Evolutionary conservation across 176 grass and related monocot species (phyloP).

Genomic region (Oryza glumipatula): DNA sequence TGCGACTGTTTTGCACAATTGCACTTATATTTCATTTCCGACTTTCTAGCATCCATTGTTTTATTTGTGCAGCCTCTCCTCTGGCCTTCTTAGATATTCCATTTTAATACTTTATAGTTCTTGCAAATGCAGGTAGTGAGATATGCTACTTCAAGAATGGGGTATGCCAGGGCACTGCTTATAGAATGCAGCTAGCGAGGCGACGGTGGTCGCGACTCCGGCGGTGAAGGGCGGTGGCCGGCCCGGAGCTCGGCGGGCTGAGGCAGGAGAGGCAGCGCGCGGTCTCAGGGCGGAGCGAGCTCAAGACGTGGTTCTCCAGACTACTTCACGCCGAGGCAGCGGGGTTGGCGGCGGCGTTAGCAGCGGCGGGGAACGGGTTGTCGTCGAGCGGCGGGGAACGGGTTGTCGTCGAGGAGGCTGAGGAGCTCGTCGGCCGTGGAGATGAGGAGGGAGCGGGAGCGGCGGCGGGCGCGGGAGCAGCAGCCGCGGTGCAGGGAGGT

Average conservation of each 20-base stretch:
- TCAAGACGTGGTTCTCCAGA: no score
- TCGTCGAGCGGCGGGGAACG: neutral
- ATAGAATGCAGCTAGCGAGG: no score
- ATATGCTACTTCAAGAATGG: conserved; percentile 93
- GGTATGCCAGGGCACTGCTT: conserved; percentile 72
- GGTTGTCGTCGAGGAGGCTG: neutral
- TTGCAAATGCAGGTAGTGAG: conserved; percentile 70
- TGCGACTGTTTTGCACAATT: conserved; percentile 20
- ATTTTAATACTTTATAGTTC: neutral
- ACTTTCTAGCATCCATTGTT: neutral
- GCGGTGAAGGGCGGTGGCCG: no score
- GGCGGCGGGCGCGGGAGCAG: conserved; percentile 25
- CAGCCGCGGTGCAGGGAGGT: conserved; percentile 56
- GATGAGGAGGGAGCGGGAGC: conserved; percentile 19
- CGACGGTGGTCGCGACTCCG: no score
- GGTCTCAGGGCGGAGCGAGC: no score
- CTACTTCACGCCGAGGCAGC: no score
- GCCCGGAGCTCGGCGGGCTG: no score
- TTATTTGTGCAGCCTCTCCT: conserved; percentile 8
- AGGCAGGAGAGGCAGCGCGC: no score
- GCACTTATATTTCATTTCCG: neutral
- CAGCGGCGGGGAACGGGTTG: neutral
- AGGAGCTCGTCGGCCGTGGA: conserved; percentile 40
- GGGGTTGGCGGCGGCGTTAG: no score
- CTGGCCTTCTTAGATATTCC: neutral